These are phyloP conservation scores for Begonia peltatifolia DNA, from an alignment of 306 rosid genomes.

Conservation along the genomic window DNA sequence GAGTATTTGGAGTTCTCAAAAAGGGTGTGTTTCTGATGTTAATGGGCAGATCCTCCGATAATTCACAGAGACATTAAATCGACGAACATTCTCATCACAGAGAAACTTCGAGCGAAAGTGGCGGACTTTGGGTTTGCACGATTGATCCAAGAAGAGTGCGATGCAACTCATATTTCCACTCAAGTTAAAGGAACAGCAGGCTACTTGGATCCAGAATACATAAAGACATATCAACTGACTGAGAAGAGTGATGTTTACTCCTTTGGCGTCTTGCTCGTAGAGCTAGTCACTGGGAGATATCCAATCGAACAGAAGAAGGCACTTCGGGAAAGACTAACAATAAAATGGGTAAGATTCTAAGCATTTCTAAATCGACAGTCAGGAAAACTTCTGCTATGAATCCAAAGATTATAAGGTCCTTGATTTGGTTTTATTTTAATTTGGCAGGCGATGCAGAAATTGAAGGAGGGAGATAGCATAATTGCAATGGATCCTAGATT, in stretches of 20 bases:
- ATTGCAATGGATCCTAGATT: slow-evolving; percentile 58
- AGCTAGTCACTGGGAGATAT: slow-evolving; percentile 72
- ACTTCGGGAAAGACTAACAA: slow-evolving; percentile 51
- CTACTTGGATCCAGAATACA: slow-evolving; percentile 88
- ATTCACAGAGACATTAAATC: slow-evolving; percentile 91
- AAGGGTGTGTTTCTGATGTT: slow-evolving; percentile 6
- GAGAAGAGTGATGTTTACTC: slow-evolving; percentile 93
- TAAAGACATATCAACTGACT: slow-evolving; percentile 65
- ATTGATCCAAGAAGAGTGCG: slow-evolving; percentile 34
- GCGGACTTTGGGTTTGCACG: slow-evolving; percentile 93
- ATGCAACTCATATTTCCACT: slow-evolving; percentile 71
- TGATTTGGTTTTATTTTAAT: neutral
- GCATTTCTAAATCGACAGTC: neutral
- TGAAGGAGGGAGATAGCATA: slow-evolving; percentile 41
- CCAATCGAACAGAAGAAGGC: slow-evolving; percentile 57
- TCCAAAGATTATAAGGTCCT: neutral
- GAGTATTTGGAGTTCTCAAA: neutral
- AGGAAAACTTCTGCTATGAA: neutral
- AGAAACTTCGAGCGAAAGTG: slow-evolving; percentile 77
- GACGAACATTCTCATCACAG: slow-evolving; percentile 76
- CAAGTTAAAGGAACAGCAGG: slow-evolving; percentile 95
- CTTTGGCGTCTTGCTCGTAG: slow-evolving; percentile 88
- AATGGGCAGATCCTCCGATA: slow-evolving; percentile 69
- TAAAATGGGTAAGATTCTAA: slow-evolving; percentile 66
- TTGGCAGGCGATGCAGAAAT: slow-evolving; percentile 75